Base-by-base conservation (phyloP, 2,329 filamentous ascomycete genomes). In the Ascocoryne sarcoides region DNA sequence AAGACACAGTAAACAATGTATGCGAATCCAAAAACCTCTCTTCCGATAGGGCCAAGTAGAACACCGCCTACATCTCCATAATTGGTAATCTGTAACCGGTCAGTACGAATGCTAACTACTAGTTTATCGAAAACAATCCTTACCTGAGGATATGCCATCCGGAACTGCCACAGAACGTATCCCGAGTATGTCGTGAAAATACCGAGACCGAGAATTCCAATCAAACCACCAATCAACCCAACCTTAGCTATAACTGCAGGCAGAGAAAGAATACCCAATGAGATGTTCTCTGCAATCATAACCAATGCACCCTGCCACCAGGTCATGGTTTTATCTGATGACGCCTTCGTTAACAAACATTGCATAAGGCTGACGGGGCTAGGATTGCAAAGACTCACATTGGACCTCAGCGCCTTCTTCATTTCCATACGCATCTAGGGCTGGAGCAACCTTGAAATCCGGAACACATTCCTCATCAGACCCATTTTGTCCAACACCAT, bases 1-100 rank as follows among this genome's bases (percentile, higher is more conserved):
- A 80, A 79, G n/a, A 79, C 57, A 12, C 79, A 60, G 49, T 79
- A 69, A 16, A 79, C 53, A 4, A 69, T 58, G 49, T 73, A 70
- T 5, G 64, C 68, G 12, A 63, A 54, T 3, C 71, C 73, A 36
- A 76, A 60, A 21, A 79, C 45, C 48, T 75, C 69, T 20, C 68
- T 64, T 2, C 71, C 73, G 31, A 68, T 60, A 7, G 51, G 57
- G 0, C 76, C 76, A 36, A 62, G 60, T 15, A 79, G 59, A 12
- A 79, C 59, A 32, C 69, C 61, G 10, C 73, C 75, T 2, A 72
- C 75, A 52, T 81, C 76, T 2, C 72, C 72, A 42, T 56, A 56
- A 21, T 56, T 26, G 7, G 23, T 23, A n/a, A 19, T 26, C 30
- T n/a, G 30, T 7, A 15, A n/a, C n/a, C n/a, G n/a, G n/a, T n/a